A percentile compares a stretch with the other conserved stretches of the same genome.
Conservation (phyloP, 1,284 basidiomycete species). For the Ustilago sp. region DNA sequence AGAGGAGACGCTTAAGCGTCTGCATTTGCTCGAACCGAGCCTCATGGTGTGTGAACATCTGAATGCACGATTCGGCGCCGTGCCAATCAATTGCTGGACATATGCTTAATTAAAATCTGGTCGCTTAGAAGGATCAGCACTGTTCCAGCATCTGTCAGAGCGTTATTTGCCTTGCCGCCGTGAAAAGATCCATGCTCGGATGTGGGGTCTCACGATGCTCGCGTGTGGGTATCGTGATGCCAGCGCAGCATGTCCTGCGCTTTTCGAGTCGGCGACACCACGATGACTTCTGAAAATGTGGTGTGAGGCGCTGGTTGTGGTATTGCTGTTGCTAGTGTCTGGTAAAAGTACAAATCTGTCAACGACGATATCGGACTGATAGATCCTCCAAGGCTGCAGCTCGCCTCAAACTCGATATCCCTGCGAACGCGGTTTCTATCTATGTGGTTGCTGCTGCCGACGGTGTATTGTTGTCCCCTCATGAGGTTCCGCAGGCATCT, state of each 20-base stretch:
- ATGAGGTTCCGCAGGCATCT: neutral
- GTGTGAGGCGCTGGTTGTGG: neutral
- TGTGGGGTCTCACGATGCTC: neutral
- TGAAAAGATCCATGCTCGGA: neutral
- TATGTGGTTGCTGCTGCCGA: neutral
- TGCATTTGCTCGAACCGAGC: conserved; percentile 7
- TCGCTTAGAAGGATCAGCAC: neutral
- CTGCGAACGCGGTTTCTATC: neutral
- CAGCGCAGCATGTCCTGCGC: neutral
- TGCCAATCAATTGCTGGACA: neutral
- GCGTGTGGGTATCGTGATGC: neutral
- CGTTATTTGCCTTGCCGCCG: neutral
- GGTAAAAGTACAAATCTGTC: conserved; percentile 14
- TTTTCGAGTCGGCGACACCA: neutral
- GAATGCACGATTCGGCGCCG: neutral
- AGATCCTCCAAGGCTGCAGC: neutral
- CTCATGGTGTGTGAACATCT: conserved; percentile 8
- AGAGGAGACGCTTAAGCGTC: neutral
- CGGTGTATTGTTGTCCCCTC: neutral
- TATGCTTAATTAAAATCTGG: neutral
- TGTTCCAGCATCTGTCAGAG: neutral
- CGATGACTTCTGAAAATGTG: neutral
- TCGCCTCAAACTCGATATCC: neutral
- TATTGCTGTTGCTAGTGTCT: neutral
- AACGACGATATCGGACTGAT: neutral